Conservation (phyloP, 1,284 basidiomycete genomes). For the Cronartium ribicola region DNA sequence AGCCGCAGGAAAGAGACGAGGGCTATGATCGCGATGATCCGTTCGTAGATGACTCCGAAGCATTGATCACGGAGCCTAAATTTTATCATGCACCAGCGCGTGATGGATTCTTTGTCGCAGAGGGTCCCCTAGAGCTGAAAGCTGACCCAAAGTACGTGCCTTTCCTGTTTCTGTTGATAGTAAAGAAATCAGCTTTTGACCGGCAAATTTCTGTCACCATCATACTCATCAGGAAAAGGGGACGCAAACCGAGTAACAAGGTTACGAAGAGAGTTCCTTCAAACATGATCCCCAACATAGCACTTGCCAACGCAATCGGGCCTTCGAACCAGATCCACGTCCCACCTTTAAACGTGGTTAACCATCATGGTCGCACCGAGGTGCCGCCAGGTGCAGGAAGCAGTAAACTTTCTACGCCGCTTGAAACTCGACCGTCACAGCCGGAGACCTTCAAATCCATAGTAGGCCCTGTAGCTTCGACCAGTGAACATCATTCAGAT, state of each 20-base stretch:
- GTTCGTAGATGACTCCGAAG: slow-evolving; percentile 96
- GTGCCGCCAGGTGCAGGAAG: not conserved
- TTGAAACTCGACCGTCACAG: too few relatives aligned
- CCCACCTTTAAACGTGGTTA: not conserved
- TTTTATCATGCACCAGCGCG: slow-evolving; percentile 89
- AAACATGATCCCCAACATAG: not conserved
- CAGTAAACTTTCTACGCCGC: too few relatives aligned
- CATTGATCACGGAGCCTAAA: slow-evolving; percentile 80
- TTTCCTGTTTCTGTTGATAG: not conserved
- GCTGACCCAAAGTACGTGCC: slow-evolving; percentile 16
- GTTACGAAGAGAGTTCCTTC: slow-evolving; percentile 11
- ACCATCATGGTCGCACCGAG: not conserved
- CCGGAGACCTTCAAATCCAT: not conserved
- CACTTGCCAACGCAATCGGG: too few relatives aligned
- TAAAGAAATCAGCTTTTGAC: not conserved
- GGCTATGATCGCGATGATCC: slow-evolving; percentile 82
- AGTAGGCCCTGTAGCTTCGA: not conserved
- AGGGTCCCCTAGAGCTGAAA: slow-evolving; percentile 49
- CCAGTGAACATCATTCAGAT: not conserved
- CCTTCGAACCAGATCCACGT: not conserved
- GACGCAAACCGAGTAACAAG: slow-evolving; percentile 19
- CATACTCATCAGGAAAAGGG: slow-evolving; percentile 13
- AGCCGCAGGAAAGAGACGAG: slow-evolving; percentile 48
- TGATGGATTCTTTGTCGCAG: slow-evolving; percentile 79
- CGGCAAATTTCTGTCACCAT: not conserved